phyloP scores from a whole-genome alignment of 176 grass and related monocot genomes.

The Oryza coarctata region DNA sequence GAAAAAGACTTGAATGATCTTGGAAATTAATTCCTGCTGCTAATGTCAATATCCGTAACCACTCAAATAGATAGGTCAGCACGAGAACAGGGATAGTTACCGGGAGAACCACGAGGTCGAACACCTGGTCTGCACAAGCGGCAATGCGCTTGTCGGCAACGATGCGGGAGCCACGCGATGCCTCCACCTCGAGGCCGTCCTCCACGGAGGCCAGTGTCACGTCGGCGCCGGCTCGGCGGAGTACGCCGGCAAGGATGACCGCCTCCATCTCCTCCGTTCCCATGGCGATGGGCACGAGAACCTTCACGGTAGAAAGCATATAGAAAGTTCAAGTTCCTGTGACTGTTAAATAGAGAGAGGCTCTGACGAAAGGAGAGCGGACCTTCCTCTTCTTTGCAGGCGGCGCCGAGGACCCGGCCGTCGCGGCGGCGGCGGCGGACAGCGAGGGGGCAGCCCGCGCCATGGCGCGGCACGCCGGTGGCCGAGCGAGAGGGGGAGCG shows the following conservation, averaged over 20 bases:
- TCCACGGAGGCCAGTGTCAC: constrained; percentile 78
- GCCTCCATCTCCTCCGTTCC: constrained; percentile 97
- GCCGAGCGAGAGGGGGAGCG: neutral
- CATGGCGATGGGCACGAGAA: constrained; percentile 83
- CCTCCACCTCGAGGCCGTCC: constrained; percentile 56
- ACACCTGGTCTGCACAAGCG: constrained; percentile 65
- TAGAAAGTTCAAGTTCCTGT: neutral
- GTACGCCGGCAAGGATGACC: constrained; percentile 62
- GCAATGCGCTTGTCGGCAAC: constrained; percentile 68
- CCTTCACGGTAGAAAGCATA: constrained; percentile 34
- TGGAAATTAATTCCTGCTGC: neutral
- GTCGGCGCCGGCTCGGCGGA: constrained; percentile 69
- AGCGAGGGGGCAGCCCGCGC: neutral
- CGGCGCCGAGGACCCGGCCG: neutral
- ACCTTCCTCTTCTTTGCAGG: constrained; percentile 64
- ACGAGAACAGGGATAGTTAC: constrained; percentile 34
- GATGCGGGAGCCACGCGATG: constrained; percentile 65
- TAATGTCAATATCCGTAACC: neutral
- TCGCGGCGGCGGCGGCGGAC: constrained; percentile 4
- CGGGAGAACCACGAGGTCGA: constrained; percentile 87
- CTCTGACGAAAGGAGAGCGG: neutral
- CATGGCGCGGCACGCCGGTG: neutral
- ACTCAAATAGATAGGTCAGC: neutral
- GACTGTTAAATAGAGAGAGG: neutral
- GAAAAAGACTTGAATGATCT: neutral